Evolutionary conservation across 1,139 yeast genomes (phyloP), one percentile per base, ranked within the genome.

Genomic region (Kurtzmaniella quercitrusa): DNA sequence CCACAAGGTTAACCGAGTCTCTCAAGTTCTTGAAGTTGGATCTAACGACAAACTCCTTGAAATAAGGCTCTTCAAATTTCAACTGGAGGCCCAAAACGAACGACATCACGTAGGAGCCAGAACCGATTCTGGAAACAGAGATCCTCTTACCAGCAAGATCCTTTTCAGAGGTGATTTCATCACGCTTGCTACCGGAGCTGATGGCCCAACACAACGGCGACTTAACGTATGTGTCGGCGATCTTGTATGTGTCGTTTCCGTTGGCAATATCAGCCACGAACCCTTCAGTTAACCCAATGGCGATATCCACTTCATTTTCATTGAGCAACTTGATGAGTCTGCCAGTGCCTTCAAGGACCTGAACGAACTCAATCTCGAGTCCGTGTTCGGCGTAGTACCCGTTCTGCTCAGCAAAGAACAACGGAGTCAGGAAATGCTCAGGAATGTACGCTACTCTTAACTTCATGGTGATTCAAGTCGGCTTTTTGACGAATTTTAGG

Each of bases 131-230:
- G 37, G 91, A 82, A n/a, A 90, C 87, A 3, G 95, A 95, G 51
- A 90, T 84, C 34, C 61, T 72, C 52, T 73, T 73, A 14, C 85
- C 85, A 36, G 75, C 70, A 50, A 90, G 72, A 49, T 85, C 82
- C 9, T 66, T 63, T 24, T 75, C 73, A 6, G 63, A 57, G 21
- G 61, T 65, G 43, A 86, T 55, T 14, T 83, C 88, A 15, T 65
- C 60, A 41, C 95, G 72, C 38, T 75, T 53, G 44, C 57, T 62
- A 4, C 96, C 96, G 0, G 95, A 83, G 48, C 91, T 82, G 41
- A 90, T 81, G 1, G 96, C 88, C 97, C 97, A 90, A 54, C 88
- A 82, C 45, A 90, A 73, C 1, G 96, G 96, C 3, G 94, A 83
- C 51, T 82, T 71, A 17, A 90, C 97, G 59, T 88, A 90, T 1